phyloP scores from a whole-genome alignment of 257 asterid genomes.

The Nicotiana attenuata region DNA sequence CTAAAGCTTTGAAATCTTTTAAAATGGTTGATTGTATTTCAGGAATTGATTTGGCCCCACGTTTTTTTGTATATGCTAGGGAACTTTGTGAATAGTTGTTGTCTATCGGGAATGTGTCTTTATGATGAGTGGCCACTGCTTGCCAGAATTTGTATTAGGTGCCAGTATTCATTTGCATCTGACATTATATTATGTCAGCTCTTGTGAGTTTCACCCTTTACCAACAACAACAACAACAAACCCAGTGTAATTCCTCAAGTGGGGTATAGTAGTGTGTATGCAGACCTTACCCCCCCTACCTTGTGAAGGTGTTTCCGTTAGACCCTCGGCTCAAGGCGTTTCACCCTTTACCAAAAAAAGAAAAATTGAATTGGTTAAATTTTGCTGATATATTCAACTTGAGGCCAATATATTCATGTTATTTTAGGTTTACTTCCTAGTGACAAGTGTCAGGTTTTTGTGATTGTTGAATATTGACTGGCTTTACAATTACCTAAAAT shows the following conservation, averaged over 20 bases:
- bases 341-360: neutral
- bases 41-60: neutral
- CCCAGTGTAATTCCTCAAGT: too few relatives aligned
- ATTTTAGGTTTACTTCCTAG: neutral
- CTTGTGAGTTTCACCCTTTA: neutral
- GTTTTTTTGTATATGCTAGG: neutral
- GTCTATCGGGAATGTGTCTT: neutral
- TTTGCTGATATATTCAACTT: neutral
- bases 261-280: too few relatives aligned
- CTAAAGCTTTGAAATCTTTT: neutral
- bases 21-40: neutral
- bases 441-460: neutral
- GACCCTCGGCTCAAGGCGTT: too few relatives aligned
- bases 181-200: neutral
- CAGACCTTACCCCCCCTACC: too few relatives aligned
- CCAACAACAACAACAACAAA: too few relatives aligned
- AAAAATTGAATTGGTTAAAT: neutral
- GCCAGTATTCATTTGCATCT: neutral
- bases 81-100: neutral
- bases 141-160: neutral
- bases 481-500: neutral
- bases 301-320: too few relatives aligned
- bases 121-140: neutral
- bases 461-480: neutral
- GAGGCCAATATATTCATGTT: neutral